Base-by-base conservation (phyloP, 2,329 filamentous ascomycete genomes). In the Aspergillus sergii region DNA sequence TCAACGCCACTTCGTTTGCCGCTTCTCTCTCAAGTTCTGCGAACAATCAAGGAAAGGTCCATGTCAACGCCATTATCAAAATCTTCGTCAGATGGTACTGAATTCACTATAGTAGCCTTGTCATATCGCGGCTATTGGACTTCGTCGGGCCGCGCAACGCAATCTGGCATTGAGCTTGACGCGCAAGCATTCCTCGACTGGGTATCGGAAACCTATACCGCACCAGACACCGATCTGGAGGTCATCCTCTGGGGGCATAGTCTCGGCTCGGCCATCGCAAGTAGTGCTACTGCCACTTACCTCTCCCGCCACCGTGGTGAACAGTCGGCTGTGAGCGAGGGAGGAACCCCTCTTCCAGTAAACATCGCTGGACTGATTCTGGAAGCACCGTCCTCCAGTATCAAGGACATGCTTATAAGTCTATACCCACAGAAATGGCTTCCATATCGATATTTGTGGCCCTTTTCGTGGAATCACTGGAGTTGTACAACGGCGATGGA, bases 391-490 rank as follows among this genome's bases (percentile, higher is more conserved):
- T 93, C 93, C 66, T 85, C 89, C 0, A 91, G 87, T 50, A 85
- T 92, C 60, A 83, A 85, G 62, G 85, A 85, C 21, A 93, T 94
- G 90, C 81, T 94, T 7, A 79, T 85, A 48, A 87, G 86, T 1
- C 76, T 94, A 3, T 94, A 94, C 71, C 91, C 91, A 1, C 90
- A 93, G 69, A 91, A 86, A 69, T 94, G 91, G 90, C 80, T 94
- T 8, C 91, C 91, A 0, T 94, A 94, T 73, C 85, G 86, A 54
- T 88, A 94, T 72, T 81, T 94, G 0, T 87, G 88, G 82, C 89
- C 89, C 0, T 93, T 94, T 71, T 81, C 94, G 12, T 83, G 90
- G 68, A 93, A 81, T 61, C 78, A 78, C 51, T 86, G 85, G 84
- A 81, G 85, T 66, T 83, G 77, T 54, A 74, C 76, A 28, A 67